These are phyloP conservation scores for Trichosporon sp. DNA, from an alignment of 1,284 basidiomycete species.

Conservation along the genomic window DNA sequence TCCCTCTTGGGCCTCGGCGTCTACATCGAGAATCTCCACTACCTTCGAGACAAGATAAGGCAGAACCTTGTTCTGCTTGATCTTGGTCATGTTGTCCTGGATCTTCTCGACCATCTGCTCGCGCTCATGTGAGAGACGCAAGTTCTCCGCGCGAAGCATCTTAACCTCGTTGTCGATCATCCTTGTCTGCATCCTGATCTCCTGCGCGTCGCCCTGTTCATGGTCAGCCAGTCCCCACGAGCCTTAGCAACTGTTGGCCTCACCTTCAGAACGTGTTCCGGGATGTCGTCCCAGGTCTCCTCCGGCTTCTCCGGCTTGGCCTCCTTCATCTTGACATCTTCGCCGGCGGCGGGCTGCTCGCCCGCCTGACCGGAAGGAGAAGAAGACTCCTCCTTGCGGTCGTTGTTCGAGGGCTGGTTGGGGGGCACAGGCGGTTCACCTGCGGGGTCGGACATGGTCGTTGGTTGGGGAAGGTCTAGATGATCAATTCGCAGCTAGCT, in stretches of 20 bases:
- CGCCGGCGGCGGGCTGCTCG: conserved; percentile 14
- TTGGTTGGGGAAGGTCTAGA: background rate
- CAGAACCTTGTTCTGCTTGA: conserved; percentile 98
- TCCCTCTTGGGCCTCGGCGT: conserved; percentile 89
- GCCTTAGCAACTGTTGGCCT: conserved; percentile 11
- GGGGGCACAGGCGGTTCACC: conserved; percentile 20
- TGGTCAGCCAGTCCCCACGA: conserved; percentile 5
- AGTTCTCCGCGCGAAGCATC: conserved; percentile 91
- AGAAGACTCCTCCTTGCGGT: conserved; percentile 15
- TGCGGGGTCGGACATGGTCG: conserved; percentile 21
- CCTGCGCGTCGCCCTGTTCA: conserved; percentile 18
- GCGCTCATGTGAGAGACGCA: conserved; percentile 89
- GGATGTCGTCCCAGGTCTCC: conserved; percentile 47
- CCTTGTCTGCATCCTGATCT: conserved; percentile 73
- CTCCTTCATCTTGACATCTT: conserved; percentile 25
- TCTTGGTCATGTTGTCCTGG: conserved; percentile 95
- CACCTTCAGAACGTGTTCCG: conserved; percentile 41
- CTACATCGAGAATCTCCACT: conserved; percentile 94
- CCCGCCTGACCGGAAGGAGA: conserved; percentile 14
- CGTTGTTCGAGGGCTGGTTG: conserved; percentile 3
- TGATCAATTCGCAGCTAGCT: background rate
- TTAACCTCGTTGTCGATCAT: conserved; percentile 94
- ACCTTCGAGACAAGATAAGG: conserved; percentile 98
- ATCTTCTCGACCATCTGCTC: conserved; percentile 97
- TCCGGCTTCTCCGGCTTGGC: conserved; percentile 27